These are phyloP conservation scores for Ramalina peruviana DNA, from an alignment of 495 filamentous ascomycete genomes.

Conservation along the genomic window DNA sequence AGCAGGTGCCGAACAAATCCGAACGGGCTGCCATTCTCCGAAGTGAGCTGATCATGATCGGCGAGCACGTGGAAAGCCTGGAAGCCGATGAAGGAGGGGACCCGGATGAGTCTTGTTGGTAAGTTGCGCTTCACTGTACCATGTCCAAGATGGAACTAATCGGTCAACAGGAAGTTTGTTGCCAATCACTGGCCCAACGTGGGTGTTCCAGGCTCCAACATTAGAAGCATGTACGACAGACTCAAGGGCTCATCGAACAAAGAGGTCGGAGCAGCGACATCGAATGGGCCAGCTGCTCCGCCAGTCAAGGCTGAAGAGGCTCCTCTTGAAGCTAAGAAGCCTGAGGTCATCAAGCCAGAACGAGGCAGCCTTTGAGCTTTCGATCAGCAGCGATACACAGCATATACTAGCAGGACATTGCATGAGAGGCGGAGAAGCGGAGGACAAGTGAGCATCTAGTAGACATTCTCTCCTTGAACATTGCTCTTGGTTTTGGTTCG, in stretches of 20 bases:
- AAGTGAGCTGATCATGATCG: conserved; percentile 33
- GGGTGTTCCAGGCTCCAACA: conserved; percentile 29
- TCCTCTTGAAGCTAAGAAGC: no score
- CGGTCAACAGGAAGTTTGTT: conserved; percentile 30
- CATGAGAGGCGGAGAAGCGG: no score
- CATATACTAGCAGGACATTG: no score
- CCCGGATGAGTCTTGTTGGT: conserved; percentile 35
- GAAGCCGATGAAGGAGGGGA: conserved; percentile 21
- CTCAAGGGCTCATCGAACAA: conserved; percentile 13
- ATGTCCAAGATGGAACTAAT: conserved; percentile 3
- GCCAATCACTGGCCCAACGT: conserved; percentile 38
- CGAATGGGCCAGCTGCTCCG: not conserved
- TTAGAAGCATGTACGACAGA: conserved; percentile 37
- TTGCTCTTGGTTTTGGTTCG: no score
- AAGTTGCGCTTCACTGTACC: conserved; percentile 12
- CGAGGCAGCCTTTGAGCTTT: no score
- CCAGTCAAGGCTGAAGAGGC: no score
- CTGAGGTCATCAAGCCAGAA: no score
- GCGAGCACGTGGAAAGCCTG: conserved; percentile 31
- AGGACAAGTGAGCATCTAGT: no score
- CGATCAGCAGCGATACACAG: no score
- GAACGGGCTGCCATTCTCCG: conserved; percentile 41
- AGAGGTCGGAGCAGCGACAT: not conserved
- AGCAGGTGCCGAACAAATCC: conserved; percentile 44
- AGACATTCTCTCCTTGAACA: no score